Evolutionary conservation across 495 filamentous ascomycete genomes (phyloP).

Genomic region (Daldinia concentrica): DNA sequence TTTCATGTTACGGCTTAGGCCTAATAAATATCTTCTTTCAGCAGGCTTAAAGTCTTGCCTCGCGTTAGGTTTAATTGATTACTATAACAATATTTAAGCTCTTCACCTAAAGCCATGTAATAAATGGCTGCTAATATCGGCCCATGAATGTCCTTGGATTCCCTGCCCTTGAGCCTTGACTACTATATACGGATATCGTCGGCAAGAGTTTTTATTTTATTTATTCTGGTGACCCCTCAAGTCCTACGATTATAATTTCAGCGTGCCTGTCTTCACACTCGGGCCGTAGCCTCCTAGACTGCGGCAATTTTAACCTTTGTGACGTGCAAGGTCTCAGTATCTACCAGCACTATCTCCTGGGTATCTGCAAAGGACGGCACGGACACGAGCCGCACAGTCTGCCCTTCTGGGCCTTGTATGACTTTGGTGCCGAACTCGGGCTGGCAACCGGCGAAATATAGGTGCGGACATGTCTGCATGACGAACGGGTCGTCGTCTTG

Average conservation of each 20-base stretch:
- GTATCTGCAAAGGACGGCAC: constrained; percentile 85
- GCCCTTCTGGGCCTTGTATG: constrained; percentile 67
- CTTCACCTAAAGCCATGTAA: too few species aligned
- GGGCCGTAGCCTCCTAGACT: constrained; percentile 8
- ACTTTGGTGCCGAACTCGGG: constrained; percentile 79
- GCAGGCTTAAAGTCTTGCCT: neutral
- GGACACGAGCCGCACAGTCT: constrained; percentile 76
- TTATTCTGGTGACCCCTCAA: neutral
- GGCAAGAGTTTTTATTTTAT: neutral
- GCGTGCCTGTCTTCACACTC: neutral
- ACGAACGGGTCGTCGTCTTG: constrained; percentile 91
- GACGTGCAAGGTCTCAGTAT: constrained; percentile 83
- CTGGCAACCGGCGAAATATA: constrained; percentile 92
- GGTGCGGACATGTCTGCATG: constrained; percentile 80
- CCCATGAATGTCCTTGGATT: neutral
- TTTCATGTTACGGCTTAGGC: neutral
- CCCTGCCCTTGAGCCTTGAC: neutral
- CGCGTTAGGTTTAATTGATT: neutral
- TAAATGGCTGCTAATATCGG: neutral
- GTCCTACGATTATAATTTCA: neutral
- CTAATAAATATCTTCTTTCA: neutral
- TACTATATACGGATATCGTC: neutral
- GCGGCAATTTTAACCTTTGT: constrained; percentile 67
- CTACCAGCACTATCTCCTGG: constrained; percentile 83
- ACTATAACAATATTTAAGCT: neutral